Base-by-base conservation (phyloP, 257 asterid species). In the Solanum ahanhuiri region DNA sequence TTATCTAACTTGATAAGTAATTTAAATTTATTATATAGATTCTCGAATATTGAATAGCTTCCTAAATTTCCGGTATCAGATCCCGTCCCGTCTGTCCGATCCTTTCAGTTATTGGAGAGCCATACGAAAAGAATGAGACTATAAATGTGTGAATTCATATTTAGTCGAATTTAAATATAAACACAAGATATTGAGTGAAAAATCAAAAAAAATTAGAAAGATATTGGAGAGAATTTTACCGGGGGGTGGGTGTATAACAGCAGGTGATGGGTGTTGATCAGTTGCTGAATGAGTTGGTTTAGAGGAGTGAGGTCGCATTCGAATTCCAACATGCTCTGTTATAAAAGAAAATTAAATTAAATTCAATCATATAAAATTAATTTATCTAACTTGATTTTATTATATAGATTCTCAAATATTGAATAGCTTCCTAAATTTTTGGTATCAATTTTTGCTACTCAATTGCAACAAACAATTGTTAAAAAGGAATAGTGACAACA, bases 181-280 rank as follows among this genome's bases (percentile, higher is more conserved):
- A 64, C 6, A 23, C 0, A 0, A 4, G 6, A n/a, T 1, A n/a
- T n/a, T 2, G 18, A 22, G 6, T 8, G 28, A 58, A 22, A 58
- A 58, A 23, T 5, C 0, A 0, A 64, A 64, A 64, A 22, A n/a
- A n/a, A 64, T 4, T 10, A 64, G 1, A 64, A 23, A 11, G 15
- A 28, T 67, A 67, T 67, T 67, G 12, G 2, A 69, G 4, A 7
- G 12, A 69, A 30, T 69, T 30, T 69, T 69, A 69, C 41, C 23
- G 15, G 76, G 23, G 3, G 75, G 75, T 67, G 75, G 37, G 7
- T 30, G 34, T 64, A 22, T 5, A n/a, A 63, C 70, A 10, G 3
- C 15, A 63, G 37, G 37, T 2, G 37, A 22, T 71, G 79, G 79
- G 10, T 71, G 28, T 18, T 28, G 4, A 67, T 18, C 79, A 17